Conservation (phyloP, 371 early-diverging fungal species). For the Actinomucor elegans region DNA sequence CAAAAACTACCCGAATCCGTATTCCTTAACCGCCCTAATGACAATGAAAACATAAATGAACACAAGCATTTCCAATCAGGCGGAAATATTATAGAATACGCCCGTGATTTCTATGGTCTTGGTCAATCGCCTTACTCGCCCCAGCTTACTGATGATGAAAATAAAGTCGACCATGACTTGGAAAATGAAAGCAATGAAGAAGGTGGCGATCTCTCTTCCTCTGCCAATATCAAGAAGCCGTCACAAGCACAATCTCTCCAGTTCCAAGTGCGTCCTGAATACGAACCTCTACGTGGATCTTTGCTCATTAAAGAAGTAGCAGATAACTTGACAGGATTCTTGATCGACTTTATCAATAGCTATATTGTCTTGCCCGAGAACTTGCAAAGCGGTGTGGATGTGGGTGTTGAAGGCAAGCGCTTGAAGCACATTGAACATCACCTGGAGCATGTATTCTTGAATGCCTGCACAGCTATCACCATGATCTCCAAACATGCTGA, state of each 20-base stretch:
- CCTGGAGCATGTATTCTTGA: conserved; percentile 33
- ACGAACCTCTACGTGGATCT: conserved; percentile 37
- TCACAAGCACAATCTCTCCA: background rate
- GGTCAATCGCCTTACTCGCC: background rate
- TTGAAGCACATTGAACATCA: conserved; percentile 34
- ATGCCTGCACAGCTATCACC: conserved; percentile 26
- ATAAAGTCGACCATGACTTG: background rate
- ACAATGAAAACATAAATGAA: conserved; percentile 3
- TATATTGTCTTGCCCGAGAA: conserved; percentile 33
- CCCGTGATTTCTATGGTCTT: conserved; percentile 37
- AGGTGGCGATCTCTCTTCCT: conserved; percentile 38
- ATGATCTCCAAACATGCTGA: conserved; percentile 21
- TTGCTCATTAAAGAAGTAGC: conserved; percentile 33
- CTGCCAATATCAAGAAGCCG: background rate
- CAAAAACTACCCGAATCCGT: conserved; percentile 33
- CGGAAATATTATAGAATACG: conserved; percentile 36
- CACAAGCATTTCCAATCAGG: conserved; percentile 24
- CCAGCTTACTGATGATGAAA: background rate
- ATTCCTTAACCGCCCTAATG: conserved; percentile 25
- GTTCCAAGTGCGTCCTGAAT: conserved; percentile 27
- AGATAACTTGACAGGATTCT: conserved; percentile 25
- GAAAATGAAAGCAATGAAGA: conserved; percentile 23
- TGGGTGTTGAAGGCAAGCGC: conserved; percentile 40
- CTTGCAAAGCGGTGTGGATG: conserved; percentile 31
- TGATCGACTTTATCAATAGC: conserved; percentile 29